phyloP scores from a whole-genome alignment of 2,329 filamentous ascomycete genomes.

The Colletotrichum scovillei region DNA sequence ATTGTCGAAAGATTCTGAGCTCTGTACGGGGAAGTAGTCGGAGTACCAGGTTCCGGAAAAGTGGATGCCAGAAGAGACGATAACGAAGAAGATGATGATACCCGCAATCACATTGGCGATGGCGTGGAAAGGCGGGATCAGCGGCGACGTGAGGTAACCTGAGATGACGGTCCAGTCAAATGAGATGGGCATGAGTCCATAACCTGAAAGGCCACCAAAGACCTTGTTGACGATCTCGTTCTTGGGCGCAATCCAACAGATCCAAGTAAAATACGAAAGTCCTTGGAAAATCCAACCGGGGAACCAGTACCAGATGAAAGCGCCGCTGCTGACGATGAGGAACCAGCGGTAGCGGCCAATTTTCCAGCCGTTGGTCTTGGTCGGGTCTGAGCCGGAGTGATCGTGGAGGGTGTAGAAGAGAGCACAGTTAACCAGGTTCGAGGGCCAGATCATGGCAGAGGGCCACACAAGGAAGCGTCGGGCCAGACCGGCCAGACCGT shows the following conservation, averaged over 20 bases:
- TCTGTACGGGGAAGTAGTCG: slow-evolving; percentile 71
- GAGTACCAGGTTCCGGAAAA: slow-evolving; percentile 68
- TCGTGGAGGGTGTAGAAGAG: slow-evolving; percentile 76
- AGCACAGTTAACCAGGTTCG: slow-evolving; percentile 68
- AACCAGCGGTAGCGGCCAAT: slow-evolving; percentile 70
- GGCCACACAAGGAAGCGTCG: slow-evolving; percentile 70
- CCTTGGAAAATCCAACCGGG: slow-evolving; percentile 73
- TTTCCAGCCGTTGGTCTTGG: slow-evolving; percentile 65
- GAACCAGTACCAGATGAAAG: slow-evolving; percentile 71
- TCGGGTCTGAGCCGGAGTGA: slow-evolving; percentile 62
- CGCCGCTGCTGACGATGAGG: slow-evolving; percentile 59
- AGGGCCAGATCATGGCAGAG: slow-evolving; percentile 74
- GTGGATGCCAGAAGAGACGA: slow-evolving; percentile 69
- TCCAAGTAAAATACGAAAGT: slow-evolving; percentile 70
- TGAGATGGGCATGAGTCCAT: slow-evolving; percentile 72
- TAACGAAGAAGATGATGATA: slow-evolving; percentile 62
- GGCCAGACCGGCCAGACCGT: slow-evolving; percentile 70
- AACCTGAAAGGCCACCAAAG: slow-evolving; percentile 70
- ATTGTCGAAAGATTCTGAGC: slow-evolving; percentile 73
- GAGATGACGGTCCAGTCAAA: slow-evolving; percentile 75
- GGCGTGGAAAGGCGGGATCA: slow-evolving; percentile 70
- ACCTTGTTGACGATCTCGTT: slow-evolving; percentile 73
- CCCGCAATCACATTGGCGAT: slow-evolving; percentile 69
- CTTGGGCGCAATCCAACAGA: slow-evolving; percentile 71
- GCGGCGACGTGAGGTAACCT: slow-evolving; percentile 65